phyloP scores from a whole-genome alignment of 2,329 filamentous ascomycete genomes.

The Colletotrichum kahawae region DNA sequence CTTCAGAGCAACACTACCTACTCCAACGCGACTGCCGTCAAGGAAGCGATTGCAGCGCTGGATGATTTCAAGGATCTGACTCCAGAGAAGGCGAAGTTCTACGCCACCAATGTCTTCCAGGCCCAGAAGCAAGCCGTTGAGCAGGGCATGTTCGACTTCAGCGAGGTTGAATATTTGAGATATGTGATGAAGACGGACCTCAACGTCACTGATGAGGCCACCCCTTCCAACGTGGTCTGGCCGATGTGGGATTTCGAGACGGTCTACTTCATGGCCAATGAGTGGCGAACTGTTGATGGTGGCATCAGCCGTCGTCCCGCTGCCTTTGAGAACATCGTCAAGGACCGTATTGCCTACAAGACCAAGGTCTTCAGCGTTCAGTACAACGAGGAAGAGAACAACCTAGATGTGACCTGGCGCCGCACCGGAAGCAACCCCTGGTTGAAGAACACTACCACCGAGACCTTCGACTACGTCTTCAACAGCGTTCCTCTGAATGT shows the following conservation, averaged over 20 bases:
- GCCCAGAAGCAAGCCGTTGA: slow-evolving; percentile 35
- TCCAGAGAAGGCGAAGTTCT: slow-evolving; percentile 26
- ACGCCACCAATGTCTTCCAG: slow-evolving; percentile 31
- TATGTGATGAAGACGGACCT: slow-evolving; percentile 36
- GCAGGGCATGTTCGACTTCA: slow-evolving; percentile 32
- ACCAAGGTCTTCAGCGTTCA: slow-evolving; percentile 28
- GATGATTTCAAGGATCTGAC: slow-evolving; percentile 30
- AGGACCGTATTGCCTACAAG: slow-evolving; percentile 26
- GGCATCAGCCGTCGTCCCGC: slow-evolving; percentile 38
- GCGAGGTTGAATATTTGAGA: slow-evolving; percentile 35
- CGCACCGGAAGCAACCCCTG: slow-evolving; percentile 26
- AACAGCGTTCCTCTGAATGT: slow-evolving; percentile 41
- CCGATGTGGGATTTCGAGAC: slow-evolving; percentile 36
- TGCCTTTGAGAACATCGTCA: slow-evolving; percentile 37
- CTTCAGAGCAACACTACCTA: slow-evolving; percentile 25
- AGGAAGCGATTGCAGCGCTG: slow-evolving; percentile 26
- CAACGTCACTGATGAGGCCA: slow-evolving; percentile 42
- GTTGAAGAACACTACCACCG: slow-evolving; percentile 26
- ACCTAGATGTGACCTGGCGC: slow-evolving; percentile 24
- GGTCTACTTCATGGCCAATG: slow-evolving; percentile 29
- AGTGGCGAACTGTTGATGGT: slow-evolving; percentile 33
- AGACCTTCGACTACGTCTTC: slow-evolving; percentile 42
- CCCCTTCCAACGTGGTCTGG: slow-evolving; percentile 24
- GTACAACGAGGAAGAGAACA: slow-evolving; percentile 26
- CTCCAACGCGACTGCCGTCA: slow-evolving; percentile 28